phyloP scores from a whole-genome alignment of 441 rosid genomes.

The Populus tomentosa region DNA sequence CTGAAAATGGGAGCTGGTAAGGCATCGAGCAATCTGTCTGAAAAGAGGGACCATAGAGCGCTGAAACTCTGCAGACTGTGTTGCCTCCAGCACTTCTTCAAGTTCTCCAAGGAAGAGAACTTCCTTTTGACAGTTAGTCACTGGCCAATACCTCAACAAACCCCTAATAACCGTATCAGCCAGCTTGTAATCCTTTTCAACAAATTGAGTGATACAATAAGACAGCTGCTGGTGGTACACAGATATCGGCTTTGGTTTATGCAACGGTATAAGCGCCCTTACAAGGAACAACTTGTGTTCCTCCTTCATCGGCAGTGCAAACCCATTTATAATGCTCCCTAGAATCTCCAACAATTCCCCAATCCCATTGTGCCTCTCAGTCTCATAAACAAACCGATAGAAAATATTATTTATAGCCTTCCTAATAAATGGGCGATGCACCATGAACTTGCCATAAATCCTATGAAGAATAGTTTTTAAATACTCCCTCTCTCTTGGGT shows the following conservation, averaged over 20 bases:
- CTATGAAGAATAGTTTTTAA: too few relatives aligned
- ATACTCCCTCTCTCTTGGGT: too few relatives aligned
- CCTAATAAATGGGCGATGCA: too few relatives aligned
- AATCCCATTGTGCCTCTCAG: too few relatives aligned
- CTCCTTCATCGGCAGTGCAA: conserved; percentile 95
- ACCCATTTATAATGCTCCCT: conserved; percentile 30
- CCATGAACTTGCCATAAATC: too few relatives aligned
- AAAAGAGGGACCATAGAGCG: conserved; percentile 85
- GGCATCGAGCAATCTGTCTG: conserved; percentile 86
- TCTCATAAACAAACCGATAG: too few relatives aligned
- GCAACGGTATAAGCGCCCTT: conserved; percentile 84
- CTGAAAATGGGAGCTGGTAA: conserved; percentile 92
- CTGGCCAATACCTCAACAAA: conserved; percentile 86
- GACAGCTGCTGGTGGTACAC: conserved; percentile 85
- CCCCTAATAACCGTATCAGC: conserved; percentile 89
- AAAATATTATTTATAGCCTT: too few relatives aligned
- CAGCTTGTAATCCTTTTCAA: conserved; percentile 84
- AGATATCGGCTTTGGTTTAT: conserved; percentile 74
- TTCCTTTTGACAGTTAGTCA: conserved; percentile 84
- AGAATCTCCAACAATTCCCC: too few relatives aligned
- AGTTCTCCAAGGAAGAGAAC: conserved; percentile 90
- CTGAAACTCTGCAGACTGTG: conserved; percentile 85
- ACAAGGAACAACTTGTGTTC: conserved; percentile 90
- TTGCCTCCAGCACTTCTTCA: conserved; percentile 92
- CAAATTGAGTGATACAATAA: conserved; percentile 82